Conservation (phyloP, 108 stramenopile genomes). For the Skeletonema menzelii region DNA sequence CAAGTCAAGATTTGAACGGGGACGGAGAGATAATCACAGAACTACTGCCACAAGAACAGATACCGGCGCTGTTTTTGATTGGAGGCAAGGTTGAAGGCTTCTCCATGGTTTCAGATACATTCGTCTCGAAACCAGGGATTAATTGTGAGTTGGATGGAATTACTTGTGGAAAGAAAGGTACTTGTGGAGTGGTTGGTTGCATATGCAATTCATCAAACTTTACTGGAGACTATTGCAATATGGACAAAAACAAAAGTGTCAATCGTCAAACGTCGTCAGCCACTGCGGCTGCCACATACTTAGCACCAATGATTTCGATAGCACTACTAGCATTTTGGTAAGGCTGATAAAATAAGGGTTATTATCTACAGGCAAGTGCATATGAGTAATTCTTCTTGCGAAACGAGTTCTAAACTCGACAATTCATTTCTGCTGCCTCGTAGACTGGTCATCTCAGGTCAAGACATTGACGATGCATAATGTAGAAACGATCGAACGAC, state of each 20-base stretch:
- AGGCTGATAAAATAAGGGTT: not conserved
- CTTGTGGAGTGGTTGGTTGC: constrained; percentile 47
- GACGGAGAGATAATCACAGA: constrained; percentile 10
- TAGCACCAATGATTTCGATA: not conserved
- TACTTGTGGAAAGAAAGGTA: constrained; percentile 30
- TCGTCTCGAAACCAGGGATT: constrained; percentile 35
- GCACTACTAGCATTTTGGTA: not conserved
- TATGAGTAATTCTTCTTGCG: not conserved
- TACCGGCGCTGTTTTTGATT: constrained; percentile 49
- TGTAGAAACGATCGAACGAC: not conserved
- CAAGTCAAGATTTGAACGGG: constrained; percentile 29
- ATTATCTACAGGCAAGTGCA: not conserved
- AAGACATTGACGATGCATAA: not conserved
- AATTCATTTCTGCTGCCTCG: not conserved
- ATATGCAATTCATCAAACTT: constrained; percentile 37
- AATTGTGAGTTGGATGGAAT: constrained; percentile 40
- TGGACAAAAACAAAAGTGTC: not conserved
- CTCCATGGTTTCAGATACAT: constrained; percentile 41
- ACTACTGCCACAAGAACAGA: not conserved
- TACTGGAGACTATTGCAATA: constrained; percentile 45
- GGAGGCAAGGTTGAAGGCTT: constrained; percentile 51
- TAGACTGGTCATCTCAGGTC: not conserved
- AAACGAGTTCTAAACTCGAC: not conserved
- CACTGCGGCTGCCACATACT: not conserved
- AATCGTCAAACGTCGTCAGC: not conserved